These are phyloP conservation scores for Apium graveolens DNA, from an alignment of 129 eudicot species.

Conservation along the genomic window DNA sequence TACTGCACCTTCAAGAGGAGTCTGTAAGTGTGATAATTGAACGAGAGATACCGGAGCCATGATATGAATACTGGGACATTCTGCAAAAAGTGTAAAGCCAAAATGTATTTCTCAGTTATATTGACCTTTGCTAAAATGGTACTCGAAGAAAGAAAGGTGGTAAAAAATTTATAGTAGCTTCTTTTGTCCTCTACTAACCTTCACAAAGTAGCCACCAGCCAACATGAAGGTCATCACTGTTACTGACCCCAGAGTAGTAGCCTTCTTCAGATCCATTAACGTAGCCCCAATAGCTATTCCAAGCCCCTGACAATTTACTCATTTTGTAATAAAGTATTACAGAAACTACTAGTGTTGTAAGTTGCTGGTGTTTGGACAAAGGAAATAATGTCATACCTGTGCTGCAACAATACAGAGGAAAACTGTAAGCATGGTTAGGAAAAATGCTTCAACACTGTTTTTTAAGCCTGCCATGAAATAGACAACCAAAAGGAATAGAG, in stretches of 20 bases:
- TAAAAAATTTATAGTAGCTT: neutral
- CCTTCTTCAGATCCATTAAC: conserved; percentile 72
- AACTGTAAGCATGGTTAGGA: conserved; percentile 67
- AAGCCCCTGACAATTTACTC: conserved; percentile 54
- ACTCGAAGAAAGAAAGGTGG: neutral
- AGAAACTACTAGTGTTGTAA: neutral
- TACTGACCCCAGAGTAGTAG: conserved; percentile 83
- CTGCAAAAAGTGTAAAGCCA: conserved; percentile 29
- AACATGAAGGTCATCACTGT: conserved; percentile 95
- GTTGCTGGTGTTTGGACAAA: neutral
- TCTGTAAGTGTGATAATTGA: conserved; percentile 92
- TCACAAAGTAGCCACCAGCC: conserved; percentile 89
- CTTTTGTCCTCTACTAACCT: conserved; percentile 21
- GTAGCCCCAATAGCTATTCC: conserved; percentile 87
- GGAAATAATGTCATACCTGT: conserved; percentile 42
- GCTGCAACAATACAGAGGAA: conserved; percentile 93
- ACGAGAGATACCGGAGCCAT: conserved; percentile 93
- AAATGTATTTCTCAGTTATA: neutral
- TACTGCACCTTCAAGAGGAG: conserved; percentile 91
- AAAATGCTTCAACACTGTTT: conserved; percentile 47
- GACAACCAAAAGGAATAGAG: conserved; percentile 69
- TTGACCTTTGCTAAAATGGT: neutral
- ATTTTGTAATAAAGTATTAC: neutral
- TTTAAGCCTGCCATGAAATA: conserved; percentile 96
- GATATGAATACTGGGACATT: conserved; percentile 79